phyloP scores from a whole-genome alignment of 164 flowering plant species.

The Annona cherimola region DNA sequence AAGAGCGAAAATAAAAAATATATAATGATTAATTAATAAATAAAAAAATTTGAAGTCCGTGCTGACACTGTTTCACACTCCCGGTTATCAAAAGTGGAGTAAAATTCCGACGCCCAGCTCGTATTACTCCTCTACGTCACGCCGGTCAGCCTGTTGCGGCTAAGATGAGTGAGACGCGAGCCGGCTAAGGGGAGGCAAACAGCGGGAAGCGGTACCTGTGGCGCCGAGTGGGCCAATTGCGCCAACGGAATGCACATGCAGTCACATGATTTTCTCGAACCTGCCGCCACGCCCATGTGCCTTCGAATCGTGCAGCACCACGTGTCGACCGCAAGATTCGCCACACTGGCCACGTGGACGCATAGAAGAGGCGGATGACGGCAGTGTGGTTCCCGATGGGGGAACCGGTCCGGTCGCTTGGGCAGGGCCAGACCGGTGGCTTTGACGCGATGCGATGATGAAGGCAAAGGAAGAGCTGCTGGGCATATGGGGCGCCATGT shows the following conservation, averaged over 20 bases:
- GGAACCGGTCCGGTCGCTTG: neutral
- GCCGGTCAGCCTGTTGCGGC: neutral
- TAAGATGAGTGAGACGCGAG: neutral
- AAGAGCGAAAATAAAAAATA: too few relatives aligned
- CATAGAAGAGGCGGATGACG: too few relatives aligned
- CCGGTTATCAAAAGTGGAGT: too few relatives aligned
- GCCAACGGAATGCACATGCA: slow-evolving; percentile 17
- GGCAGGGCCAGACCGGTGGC: neutral
- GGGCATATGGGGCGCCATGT: slow-evolving; percentile 9
- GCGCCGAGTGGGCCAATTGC: neutral
- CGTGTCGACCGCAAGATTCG: neutral
- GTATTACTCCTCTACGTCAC: too few relatives aligned
- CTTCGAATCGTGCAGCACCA: neutral
- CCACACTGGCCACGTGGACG: too few relatives aligned
- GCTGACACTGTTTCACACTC: too few relatives aligned
- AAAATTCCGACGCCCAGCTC: too few relatives aligned
- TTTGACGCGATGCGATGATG: neutral
- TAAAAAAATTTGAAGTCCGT: too few relatives aligned
- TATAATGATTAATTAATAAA: too few relatives aligned
- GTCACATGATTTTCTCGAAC: slow-evolving; percentile 15
- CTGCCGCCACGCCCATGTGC: slow-evolving; percentile 14
- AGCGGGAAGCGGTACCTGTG: neutral
- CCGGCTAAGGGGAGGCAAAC: neutral
- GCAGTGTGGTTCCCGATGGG: neutral
- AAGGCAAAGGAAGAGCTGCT: neutral